These are phyloP conservation scores for Suillus cothurnatus DNA, from an alignment of 768 basidiomycete genomes.

Conservation along the genomic window DNA sequence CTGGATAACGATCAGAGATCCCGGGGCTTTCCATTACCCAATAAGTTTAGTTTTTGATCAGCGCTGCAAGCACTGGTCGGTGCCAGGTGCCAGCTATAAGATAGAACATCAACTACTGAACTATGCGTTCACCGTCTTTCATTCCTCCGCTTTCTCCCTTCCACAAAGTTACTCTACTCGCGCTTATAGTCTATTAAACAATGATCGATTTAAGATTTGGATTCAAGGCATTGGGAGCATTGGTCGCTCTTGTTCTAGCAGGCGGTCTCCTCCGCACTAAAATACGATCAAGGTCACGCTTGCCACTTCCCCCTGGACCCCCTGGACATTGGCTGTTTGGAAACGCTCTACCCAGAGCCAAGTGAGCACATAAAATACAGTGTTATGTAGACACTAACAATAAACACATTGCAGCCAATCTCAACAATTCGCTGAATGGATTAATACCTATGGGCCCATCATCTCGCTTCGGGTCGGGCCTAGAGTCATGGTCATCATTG, in stretches of 20 bases:
- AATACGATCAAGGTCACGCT: constrained; percentile 14
- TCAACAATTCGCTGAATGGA: constrained; percentile 58
- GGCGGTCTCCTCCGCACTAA: constrained; percentile 13
- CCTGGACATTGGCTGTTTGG: constrained; percentile 38
- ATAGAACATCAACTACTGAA: not conserved
- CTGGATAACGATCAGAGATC: no score
- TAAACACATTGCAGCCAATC: constrained; percentile 24
- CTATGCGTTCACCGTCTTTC: not conserved
- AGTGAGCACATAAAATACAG: constrained; percentile 20
- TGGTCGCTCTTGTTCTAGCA: constrained; percentile 21
- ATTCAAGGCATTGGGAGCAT: constrained; percentile 20
- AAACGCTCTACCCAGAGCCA: constrained; percentile 26
- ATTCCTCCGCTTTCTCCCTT: not conserved
- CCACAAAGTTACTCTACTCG: not conserved
- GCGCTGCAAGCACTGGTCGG: not conserved
- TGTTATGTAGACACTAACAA: not conserved
- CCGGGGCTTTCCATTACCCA: not conserved
- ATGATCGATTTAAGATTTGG: constrained; percentile 11
- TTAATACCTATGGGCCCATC: constrained; percentile 61
- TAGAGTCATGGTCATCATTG: constrained; percentile 33
- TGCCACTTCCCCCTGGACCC: constrained; percentile 34
- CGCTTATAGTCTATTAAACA: constrained; percentile 15
- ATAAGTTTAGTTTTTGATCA: not conserved
- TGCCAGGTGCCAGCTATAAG: not conserved
- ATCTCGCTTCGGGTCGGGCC: constrained; percentile 57